Evolutionary conservation across 192 early-diverging fungal species (phyloP).

Genomic region (Linnemannia schmuckeri): DNA sequence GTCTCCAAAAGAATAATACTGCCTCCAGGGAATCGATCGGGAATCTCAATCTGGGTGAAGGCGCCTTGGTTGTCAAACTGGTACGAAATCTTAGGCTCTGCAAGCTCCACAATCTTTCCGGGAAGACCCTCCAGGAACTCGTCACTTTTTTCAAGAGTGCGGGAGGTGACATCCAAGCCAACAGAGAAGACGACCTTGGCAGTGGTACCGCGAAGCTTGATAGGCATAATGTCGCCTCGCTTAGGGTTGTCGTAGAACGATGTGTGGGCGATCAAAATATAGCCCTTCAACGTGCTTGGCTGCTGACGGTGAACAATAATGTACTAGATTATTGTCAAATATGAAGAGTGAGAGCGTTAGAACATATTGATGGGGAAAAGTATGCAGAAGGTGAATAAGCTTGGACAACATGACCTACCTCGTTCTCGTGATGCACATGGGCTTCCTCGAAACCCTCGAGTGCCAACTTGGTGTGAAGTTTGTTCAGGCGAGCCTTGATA

Average conservation of each 20-base stretch:
- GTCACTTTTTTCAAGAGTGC: constrained; percentile 34
- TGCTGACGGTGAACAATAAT: constrained; percentile 95
- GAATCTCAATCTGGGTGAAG: constrained; percentile 73
- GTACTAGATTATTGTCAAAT: constrained; percentile 62
- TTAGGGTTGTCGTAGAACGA: constrained; percentile 76
- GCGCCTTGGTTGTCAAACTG: constrained; percentile 64
- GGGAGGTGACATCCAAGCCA: constrained; percentile 62
- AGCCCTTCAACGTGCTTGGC: constrained; percentile 91
- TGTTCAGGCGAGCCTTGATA: constrained; percentile 72
- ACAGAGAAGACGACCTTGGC: constrained; percentile 70
- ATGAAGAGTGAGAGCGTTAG: not conserved
- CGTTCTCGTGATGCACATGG: constrained; percentile 96
- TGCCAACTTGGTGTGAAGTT: constrained; percentile 87
- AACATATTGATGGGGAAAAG: not conserved
- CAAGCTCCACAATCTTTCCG: constrained; percentile 63
- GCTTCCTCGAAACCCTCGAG: constrained; percentile 88
- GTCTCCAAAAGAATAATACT: constrained; percentile 82
- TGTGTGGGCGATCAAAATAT: constrained; percentile 89
- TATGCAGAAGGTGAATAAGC: not conserved
- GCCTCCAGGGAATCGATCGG: constrained; percentile 85
- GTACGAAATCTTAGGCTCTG: constrained; percentile 60
- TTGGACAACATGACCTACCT: constrained; percentile 56
- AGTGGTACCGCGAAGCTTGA: constrained; percentile 70
- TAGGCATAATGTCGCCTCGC: constrained; percentile 63
- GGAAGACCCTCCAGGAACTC: constrained; percentile 59